phyloP scores from a whole-genome alignment of 2,329 filamentous ascomycete genomes.

The Exophiala oligosperma region DNA sequence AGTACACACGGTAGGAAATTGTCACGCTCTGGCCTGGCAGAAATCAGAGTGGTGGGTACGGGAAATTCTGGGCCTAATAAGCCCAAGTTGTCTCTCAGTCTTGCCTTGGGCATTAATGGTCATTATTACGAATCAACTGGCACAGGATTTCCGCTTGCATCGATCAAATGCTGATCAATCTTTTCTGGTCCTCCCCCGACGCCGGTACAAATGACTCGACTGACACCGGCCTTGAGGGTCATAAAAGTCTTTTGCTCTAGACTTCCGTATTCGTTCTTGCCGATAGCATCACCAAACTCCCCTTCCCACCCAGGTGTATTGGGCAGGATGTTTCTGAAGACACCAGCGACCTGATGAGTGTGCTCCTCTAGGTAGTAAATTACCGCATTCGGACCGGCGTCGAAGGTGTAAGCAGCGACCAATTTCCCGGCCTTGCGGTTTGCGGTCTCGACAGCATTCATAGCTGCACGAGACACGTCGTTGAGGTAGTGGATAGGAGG shows the following conservation, averaged over 20 bases:
- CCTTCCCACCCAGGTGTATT: slow-evolving; percentile 54
- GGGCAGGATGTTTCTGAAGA: slow-evolving; percentile 71
- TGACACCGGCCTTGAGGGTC: slow-evolving; percentile 74
- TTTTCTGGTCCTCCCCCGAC: slow-evolving; percentile 87
- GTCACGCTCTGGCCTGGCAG: too few species aligned
- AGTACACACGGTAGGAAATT: too few species aligned
- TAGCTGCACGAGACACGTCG: slow-evolving; percentile 83
- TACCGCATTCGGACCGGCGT: slow-evolving; percentile 94
- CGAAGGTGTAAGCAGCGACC: slow-evolving; percentile 93
- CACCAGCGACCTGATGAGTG: slow-evolving; percentile 69
- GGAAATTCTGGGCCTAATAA: too few species aligned
- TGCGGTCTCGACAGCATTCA: slow-evolving; percentile 84
- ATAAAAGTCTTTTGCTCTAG: slow-evolving; percentile 60
- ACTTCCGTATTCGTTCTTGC: slow-evolving; percentile 51
- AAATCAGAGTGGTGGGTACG: too few species aligned
- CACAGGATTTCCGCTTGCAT: slow-evolving; percentile 55
- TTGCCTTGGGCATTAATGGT: background rate
- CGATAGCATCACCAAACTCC: slow-evolving; percentile 56
- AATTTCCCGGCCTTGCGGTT: slow-evolving; percentile 76
- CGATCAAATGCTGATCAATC: slow-evolving; percentile 75
- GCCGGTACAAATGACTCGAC: slow-evolving; percentile 83
- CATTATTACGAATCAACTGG: background rate
- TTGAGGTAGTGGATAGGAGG: slow-evolving; percentile 99
- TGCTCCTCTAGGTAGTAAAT: slow-evolving; percentile 91
- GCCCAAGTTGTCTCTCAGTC: too few species aligned